phyloP scores from a whole-genome alignment of 768 basidiomycete species.

The Vishniacozyma victoriae region DNA sequence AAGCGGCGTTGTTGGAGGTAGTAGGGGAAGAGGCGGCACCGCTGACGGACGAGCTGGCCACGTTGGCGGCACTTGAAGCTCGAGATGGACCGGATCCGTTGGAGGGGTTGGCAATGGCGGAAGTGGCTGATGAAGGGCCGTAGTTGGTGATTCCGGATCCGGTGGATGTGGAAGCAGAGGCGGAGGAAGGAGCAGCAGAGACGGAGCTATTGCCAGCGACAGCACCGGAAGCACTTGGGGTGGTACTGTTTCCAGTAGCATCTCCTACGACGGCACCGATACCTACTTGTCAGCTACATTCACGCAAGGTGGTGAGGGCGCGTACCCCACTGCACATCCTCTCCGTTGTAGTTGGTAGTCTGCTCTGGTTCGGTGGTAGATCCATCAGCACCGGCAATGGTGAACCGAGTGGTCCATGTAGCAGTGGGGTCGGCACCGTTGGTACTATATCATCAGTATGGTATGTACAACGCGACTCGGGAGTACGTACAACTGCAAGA shows the following conservation, averaged over 20 bases:
- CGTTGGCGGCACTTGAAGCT: no score
- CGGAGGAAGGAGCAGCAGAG: conserved; percentile 8
- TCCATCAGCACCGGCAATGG: conserved; percentile 43
- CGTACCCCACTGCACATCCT: conserved; percentile 38
- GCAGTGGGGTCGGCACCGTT: conserved; percentile 23
- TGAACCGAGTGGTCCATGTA: conserved; percentile 44
- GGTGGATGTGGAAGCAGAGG: conserved; percentile 3
- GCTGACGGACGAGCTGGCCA: no score
- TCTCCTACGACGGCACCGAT: conserved; percentile 24
- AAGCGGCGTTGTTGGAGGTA: no score
- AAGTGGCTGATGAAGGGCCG: no score
- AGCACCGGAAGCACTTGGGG: conserved; percentile 7
- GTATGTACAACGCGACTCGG: not conserved
- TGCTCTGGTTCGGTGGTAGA: conserved; percentile 32
- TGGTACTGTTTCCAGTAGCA: conserved; percentile 11
- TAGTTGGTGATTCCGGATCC: no score
- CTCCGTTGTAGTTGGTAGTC: conserved; percentile 31
- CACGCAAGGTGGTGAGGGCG: not conserved
- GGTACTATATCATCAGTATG: conserved; percentile 14
- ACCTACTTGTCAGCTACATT: conserved; percentile 1
- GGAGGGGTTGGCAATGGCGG: no score
- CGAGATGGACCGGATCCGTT: no score
- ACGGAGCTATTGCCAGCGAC: conserved; percentile 1
- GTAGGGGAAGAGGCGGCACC: no score
- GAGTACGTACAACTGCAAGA: conserved; percentile 38